A percentile compares a stretch with the other conserved stretches of the same genome.
Conservation (phyloP, 2,329 filamentous ascomycete genomes). For the Coniochaeta sp. region DNA sequence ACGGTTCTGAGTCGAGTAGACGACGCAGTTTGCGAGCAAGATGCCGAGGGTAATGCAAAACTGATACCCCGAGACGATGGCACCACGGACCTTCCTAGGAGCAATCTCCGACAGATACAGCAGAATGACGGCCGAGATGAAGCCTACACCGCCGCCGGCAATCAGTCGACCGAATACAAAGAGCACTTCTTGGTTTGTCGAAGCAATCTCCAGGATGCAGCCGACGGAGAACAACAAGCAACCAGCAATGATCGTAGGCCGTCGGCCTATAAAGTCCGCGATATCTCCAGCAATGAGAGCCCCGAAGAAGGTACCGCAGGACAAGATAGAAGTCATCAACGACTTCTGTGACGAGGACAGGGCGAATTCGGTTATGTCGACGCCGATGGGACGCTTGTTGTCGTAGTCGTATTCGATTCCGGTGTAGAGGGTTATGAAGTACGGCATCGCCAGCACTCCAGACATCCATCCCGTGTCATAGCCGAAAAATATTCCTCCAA, state of each 20-base stretch:
- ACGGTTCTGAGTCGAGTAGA: conserved; percentile 56
- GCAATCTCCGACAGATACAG: conserved; percentile 62
- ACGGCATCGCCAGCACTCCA: conserved; percentile 32
- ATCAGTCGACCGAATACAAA: conserved; percentile 59
- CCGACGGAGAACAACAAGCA: conserved; percentile 54
- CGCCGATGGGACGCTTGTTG: conserved; percentile 14
- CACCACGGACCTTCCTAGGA: conserved; percentile 60
- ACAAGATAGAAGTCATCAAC: conserved; percentile 60
- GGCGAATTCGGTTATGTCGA: conserved; percentile 12
- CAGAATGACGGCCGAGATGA: conserved; percentile 61
- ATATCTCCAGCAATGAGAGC: conserved; percentile 59
- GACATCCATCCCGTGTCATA: conserved; percentile 54
- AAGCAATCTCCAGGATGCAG: conserved; percentile 52
- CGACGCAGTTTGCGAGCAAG: conserved; percentile 61
- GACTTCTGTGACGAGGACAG: conserved; percentile 19
- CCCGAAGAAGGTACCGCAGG: conserved; percentile 57
- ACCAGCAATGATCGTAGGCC: conserved; percentile 49
- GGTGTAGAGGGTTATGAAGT: conserved; percentile 33
- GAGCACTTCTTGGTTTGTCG: conserved; percentile 40
- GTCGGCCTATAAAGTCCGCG: conserved; percentile 57
- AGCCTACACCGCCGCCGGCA: conserved; percentile 59
- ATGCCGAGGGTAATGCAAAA: conserved; percentile 72
- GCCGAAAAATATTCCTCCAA: conserved; percentile 53
- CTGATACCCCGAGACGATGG: conserved; percentile 68
- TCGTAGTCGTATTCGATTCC: conserved; percentile 23